phyloP scores from a whole-genome alignment of 2,329 filamentous ascomycete species.

The Bipolaris oryzae region DNA sequence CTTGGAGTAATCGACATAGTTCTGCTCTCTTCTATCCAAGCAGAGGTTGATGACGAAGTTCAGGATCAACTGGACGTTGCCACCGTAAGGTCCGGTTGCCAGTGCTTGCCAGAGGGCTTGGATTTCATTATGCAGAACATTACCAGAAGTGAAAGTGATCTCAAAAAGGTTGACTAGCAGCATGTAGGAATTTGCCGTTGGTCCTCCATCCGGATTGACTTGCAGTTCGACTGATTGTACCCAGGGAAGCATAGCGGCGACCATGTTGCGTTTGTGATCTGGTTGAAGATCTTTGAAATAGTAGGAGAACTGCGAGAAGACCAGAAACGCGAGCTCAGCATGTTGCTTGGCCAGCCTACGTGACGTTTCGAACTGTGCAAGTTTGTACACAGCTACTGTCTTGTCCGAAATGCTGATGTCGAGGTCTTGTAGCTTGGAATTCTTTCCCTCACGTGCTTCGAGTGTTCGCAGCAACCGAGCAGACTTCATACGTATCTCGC shows the following conservation, averaged over 20 bases:
- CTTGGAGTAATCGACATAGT: conserved; percentile 97
- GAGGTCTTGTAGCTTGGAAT: conserved; percentile 92
- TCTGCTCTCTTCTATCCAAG: conserved; percentile 91
- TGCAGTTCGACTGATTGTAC: conserved; percentile 93
- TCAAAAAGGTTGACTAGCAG: conserved; percentile 93
- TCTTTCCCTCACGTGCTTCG: conserved; percentile 82
- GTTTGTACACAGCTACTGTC: conserved; percentile 96
- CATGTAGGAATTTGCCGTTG: conserved; percentile 91
- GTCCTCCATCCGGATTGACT: conserved; percentile 87
- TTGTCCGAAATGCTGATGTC: conserved; percentile 99
- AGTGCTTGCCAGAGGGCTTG: conserved; percentile 97
- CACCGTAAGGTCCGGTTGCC: conserved; percentile 87
- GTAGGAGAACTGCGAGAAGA: conserved; percentile 93
- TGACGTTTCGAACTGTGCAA: conserved; percentile 96
- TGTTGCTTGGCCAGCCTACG: conserved; percentile 88
- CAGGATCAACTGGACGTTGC: conserved; percentile 91
- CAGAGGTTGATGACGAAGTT: conserved; percentile 97
- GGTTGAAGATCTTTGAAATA: conserved; percentile 89
- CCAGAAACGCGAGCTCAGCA: conserved; percentile 84
- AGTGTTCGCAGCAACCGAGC: conserved; percentile 78
- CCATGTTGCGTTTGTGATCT: conserved; percentile 87
- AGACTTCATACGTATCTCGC: conserved; percentile 86
- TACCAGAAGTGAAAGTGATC: conserved; percentile 91
- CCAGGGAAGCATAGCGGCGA: conserved; percentile 94
- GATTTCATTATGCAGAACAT: conserved; percentile 90